Percentiles rank a stretch among this genome's conserved stretches.
phyloP scores from a whole-genome alignment of 2,329 filamentous ascomycete species.

The Hypomyces perniciosus region DNA sequence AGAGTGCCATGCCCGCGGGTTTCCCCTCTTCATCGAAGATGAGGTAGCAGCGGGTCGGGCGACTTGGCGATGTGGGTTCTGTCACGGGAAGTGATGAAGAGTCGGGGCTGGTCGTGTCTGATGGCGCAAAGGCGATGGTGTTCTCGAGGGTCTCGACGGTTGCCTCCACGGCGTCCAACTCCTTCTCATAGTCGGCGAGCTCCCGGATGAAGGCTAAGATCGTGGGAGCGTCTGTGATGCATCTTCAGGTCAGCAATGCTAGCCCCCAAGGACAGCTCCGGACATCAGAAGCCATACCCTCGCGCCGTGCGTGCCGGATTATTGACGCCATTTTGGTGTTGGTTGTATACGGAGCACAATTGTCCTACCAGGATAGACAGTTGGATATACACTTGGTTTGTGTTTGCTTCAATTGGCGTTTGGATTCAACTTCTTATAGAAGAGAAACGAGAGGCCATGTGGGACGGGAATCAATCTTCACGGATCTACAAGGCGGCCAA shows the following conservation, averaged over 20 bases:
- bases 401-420: no score
- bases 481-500: no score
- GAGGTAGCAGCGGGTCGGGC: conserved; percentile 72
- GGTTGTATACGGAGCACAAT: not conserved
- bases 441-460: no score
- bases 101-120: conserved; percentile 38
- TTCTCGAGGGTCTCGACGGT: conserved; percentile 65
- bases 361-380: no score
- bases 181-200: conserved; percentile 83
- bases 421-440: no score
- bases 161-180: conserved; percentile 66
- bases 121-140: conserved; percentile 72
- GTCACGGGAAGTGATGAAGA: conserved; percentile 34
- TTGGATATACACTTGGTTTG: no score
- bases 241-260: conserved; percentile 10
- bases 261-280: not conserved
- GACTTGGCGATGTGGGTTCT: conserved; percentile 47
- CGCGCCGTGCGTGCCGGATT: conserved; percentile 9
- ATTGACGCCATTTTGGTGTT: conserved; percentile 4
- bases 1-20: conserved; percentile 73
- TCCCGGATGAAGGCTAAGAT: conserved; percentile 80
- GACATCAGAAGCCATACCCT: conserved; percentile 4
- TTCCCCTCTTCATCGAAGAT: conserved; percentile 46
- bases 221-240: conserved; percentile 61
- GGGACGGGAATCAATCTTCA: no score